Conservation (phyloP, 2,329 filamentous ascomycete species). For the Calonectria pauciramosa region DNA sequence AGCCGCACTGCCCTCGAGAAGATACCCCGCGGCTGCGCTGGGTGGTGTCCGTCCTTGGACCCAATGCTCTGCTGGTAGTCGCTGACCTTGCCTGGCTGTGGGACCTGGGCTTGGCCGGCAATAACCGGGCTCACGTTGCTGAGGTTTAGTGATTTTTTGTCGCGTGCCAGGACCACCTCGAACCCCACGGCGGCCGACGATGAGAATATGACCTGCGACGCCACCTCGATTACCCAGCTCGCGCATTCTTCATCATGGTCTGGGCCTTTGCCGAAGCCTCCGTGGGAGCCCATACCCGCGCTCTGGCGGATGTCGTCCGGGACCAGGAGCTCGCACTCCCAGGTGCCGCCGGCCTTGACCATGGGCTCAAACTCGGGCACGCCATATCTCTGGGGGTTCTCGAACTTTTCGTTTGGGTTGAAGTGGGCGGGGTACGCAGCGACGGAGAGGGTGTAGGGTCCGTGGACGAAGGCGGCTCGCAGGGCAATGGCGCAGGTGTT, state of each 20-base stretch:
- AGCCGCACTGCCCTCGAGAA: slow-evolving; percentile 86
- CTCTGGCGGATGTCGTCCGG: slow-evolving; percentile 82
- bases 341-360: slow-evolving; percentile 92
- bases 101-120: slow-evolving; percentile 60
- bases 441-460: slow-evolving; percentile 91
- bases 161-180: slow-evolving; percentile 87
- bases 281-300: slow-evolving; percentile 63
- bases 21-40: slow-evolving; percentile 78
- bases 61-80: slow-evolving; percentile 79
- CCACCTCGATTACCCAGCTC: slow-evolving; percentile 91
- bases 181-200: slow-evolving; percentile 88
- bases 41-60: slow-evolving; percentile 70
- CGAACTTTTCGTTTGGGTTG: slow-evolving; percentile 84
- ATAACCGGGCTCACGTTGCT: slow-evolving; percentile 64
- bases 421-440: slow-evolving; percentile 88
- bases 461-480: slow-evolving; percentile 95
- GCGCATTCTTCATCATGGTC: slow-evolving; percentile 69
- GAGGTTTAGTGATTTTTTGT: slow-evolving; percentile 84
- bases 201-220: slow-evolving; percentile 95
- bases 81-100: slow-evolving; percentile 79
- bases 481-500: slow-evolving; percentile 93
- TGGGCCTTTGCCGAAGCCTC: slow-evolving; percentile 60
- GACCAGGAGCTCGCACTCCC: slow-evolving; percentile 84
- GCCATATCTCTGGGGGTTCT: slow-evolving; percentile 77
- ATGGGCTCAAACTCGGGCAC: slow-evolving; percentile 95